Conservation (phyloP, 2,329 filamentous ascomycete genomes). For the Aspergillus vadensis region DNA sequence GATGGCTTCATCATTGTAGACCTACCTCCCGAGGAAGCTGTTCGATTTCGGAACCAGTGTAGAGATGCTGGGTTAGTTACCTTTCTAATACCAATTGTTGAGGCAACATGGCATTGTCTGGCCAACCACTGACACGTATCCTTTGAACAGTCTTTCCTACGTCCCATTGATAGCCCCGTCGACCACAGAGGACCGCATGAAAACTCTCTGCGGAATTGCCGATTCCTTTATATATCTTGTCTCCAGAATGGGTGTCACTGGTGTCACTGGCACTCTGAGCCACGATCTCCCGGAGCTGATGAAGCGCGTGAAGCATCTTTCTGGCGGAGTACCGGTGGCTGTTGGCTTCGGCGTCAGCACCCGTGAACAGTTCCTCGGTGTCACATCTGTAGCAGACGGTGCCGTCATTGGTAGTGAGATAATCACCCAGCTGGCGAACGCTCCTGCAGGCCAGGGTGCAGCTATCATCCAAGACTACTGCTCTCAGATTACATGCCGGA, state of each 20-base stretch:
- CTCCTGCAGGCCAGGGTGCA: constrained; percentile 62
- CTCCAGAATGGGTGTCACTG: constrained; percentile 91
- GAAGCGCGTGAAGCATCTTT: constrained; percentile 81
- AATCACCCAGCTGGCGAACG: constrained; percentile 71
- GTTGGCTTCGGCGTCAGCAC: constrained; percentile 95
- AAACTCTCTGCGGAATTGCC: constrained; percentile 85
- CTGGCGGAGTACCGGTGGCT: constrained; percentile 79
- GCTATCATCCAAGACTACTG: constrained; percentile 83
- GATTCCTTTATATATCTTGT: constrained; percentile 98
- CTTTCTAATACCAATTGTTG: no score
- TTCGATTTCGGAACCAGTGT: constrained; percentile 85
- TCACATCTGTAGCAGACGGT: constrained; percentile 79
- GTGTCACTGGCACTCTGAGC: constrained; percentile 79
- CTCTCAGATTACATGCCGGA: constrained; percentile 63
- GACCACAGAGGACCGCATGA: constrained; percentile 87
- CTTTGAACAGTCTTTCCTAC: constrained; percentile 71
- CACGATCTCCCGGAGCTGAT: constrained; percentile 75
- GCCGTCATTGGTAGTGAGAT: constrained; percentile 95
- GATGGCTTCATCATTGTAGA: constrained; percentile 98
- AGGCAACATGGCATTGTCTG: no score
- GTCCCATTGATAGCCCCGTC: constrained; percentile 89
- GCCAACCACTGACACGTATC: neutral
- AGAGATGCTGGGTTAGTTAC: constrained; percentile 66
- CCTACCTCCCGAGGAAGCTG: constrained; percentile 90
- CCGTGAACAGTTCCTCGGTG: constrained; percentile 81